Evolutionary conservation across 1,139 yeast genomes (phyloP), one percentile per base, ranked within the genome.

Genomic region (Yamadazyma friedrichii): DNA sequence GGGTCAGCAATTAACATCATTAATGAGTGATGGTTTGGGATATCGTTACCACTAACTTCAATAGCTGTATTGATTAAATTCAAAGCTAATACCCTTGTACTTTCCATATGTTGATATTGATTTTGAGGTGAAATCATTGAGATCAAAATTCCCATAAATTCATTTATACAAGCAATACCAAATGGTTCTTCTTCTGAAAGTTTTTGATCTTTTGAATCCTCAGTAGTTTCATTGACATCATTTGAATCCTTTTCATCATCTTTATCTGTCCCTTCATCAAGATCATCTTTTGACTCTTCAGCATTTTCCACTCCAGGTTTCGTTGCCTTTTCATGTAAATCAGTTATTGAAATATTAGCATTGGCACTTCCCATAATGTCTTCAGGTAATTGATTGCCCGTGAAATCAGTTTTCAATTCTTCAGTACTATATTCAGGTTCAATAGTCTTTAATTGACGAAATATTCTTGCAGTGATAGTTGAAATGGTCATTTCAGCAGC

Each of bases 401-500:
- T 55, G 43, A 65, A 69, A 43, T 65, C 63, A 4, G 70, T 59
- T 35, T 61, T 70, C 10, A 68, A 51, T 25, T 66, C 70, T 26
- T 55, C 64, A 12, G 47, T 41, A 25, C 44, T 47, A 15, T 54
- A 58, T 44, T 72, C 81, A 1, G 86, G 83, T 51, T 79, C 82
- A 33, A 87, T 70, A 13, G 65, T 62, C 40, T 72, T 72, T 40
- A 89, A 64, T 47, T 80, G 80, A 25, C 72, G 63, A 59, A 91
- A 93, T 9, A 91, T 75, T 40, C 80, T 73, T 33, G 82, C 76
- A 1, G 93, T 82, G 40, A 89, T 81, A 5, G 82, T 70, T 31
- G 77, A 70, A 76, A 91, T 79, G 0, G 96, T 80, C 71, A 86
- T 79, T 55, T 93, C 98, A 0, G 98, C 98, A 1, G 95, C 86